These are phyloP conservation scores for Alternaria ethzedia DNA, from an alignment of 2,329 filamentous ascomycete genomes.

Conservation along the genomic window DNA sequence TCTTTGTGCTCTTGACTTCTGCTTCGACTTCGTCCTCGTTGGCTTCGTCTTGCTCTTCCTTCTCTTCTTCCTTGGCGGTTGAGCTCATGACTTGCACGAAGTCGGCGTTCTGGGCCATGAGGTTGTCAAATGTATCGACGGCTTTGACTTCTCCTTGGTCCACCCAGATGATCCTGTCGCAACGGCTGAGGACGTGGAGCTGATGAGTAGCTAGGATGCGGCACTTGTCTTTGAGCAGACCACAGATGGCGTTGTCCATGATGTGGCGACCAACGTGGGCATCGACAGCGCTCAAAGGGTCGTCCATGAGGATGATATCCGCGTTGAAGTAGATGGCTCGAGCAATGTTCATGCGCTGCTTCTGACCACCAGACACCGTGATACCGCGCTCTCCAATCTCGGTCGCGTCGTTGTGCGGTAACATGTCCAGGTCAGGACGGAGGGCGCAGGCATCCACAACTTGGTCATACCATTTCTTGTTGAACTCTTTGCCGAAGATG, in stretches of 20 bases:
- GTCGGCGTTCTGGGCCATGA: constrained; percentile 78
- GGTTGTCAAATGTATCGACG: constrained; percentile 85
- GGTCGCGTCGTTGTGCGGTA: constrained; percentile 86
- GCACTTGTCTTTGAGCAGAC: constrained; percentile 86
- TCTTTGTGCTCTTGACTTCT: constrained; percentile 65
- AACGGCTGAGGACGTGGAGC: constrained; percentile 87
- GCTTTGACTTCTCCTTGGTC: constrained; percentile 83
- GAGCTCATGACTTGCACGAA: constrained; percentile 86
- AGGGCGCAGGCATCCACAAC: constrained; percentile 89
- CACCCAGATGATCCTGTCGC: constrained; percentile 93
- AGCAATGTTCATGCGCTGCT: constrained; percentile 93
- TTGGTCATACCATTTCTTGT: constrained; percentile 78
- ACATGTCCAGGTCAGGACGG: constrained; percentile 84
- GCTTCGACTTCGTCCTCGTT: constrained; percentile 56
- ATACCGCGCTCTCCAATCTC: constrained; percentile 97
- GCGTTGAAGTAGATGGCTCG: constrained; percentile 72
- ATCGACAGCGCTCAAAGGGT: constrained; percentile 65
- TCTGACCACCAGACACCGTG: constrained; percentile 93
- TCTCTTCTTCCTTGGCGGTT: constrained; percentile 68
- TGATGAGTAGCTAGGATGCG: constrained; percentile 94
- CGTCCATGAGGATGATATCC: constrained; percentile 69
- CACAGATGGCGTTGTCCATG: constrained; percentile 93
- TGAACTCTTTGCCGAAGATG: constrained; percentile 77
- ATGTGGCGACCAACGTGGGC: constrained; percentile 71
- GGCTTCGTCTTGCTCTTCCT: constrained; percentile 56